Base-by-base conservation (phyloP, 352 stramenopile species). In the Phytophthora hibernalis region DNA sequence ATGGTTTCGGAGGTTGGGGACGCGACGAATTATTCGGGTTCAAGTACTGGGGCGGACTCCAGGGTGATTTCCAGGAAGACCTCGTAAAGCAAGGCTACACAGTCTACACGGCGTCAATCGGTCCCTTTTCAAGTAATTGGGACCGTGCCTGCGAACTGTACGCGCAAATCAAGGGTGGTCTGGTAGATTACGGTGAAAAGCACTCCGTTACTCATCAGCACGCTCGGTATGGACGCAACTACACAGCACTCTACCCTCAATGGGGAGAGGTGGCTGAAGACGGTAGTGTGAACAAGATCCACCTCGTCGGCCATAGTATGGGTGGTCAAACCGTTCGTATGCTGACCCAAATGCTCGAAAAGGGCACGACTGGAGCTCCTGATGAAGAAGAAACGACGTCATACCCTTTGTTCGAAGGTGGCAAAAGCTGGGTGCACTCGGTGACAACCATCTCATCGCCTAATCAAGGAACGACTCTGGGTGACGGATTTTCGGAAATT, bases 281-380 rank as follows among this genome's bases (percentile, higher is more conserved):
- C 30, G 71, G 76, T 22, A 67, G 57, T 10, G 44, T 83, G 40
- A 79, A 87, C 54, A 86, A 85, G 54, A 54, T 90, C 10, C 79
- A 90, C 55, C 47, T 90, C 18, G 40, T 90, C 7, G 82, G 82
- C 24, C 82, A 91, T 76, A 85, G 72, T 40, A 91, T 91, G 82
- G 82, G 82, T 15, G 79, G 82, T 33, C 74, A 82, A 67, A 91
- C 82, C 12, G 74, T 89, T 31, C 73, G 82, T 13, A 91, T 87
- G 79, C 66, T 91, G 21, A 42, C 81, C 1, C 73, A 89, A 54
- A 50, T 91, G 24, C 68, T 91, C 21, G 61, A 67, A 35, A 76
- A 84, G 13, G 82, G 82, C 21, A 71, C 47, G 4, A 65, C 47
- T 12, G 74, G 76, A 10, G 61, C 80, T 3, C 74, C 69, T 0